Base-by-base conservation (phyloP, 2,329 filamentous ascomycete genomes). In the Neonectria neomacrospora region DNA sequence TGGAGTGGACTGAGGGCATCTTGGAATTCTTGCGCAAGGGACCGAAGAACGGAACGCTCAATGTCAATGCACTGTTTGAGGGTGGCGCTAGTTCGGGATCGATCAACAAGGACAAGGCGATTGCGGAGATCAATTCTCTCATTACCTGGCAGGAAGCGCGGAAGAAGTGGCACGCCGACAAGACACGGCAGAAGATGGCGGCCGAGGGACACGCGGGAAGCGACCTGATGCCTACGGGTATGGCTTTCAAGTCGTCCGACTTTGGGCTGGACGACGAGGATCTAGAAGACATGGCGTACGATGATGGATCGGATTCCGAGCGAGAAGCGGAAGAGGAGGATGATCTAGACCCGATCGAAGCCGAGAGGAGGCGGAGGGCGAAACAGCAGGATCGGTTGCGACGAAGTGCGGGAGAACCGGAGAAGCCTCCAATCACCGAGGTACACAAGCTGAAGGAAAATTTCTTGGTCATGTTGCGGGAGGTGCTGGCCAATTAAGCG, bases 181-280 rank as follows among this genome's bases (percentile, higher is more conserved):
- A 99, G 85, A 99, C 96, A 9, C 85, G 94, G 57, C 96, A 98
- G 81, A 99, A 99, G 85, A 98, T 99, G 96, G 96, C 96, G 0
- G 94, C 93, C 2, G 94, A 95, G 73, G 83, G 83, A 6, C 81
- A 82, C 39, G 76, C 76, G 10, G 82, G 80, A 54, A 78, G 80
- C 18, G 83, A 83, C 26, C 78, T 85, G 60, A 78, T 81, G 55
- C 84, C 85, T 7, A 86, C 85, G 9, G 88, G 82, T 23, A 82
- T 84, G 68, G 81, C 78, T 14, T 96, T 98, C 80, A 89, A 86
- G 73, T 90, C 91, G 22, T 88, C 87, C 52, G 96, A 99, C 79
- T 99, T 99, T 80, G 96, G 96, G 0, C 82, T 99, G 20, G 89
- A 97, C 75, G 88, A 91, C 73, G 90, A 91, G 74, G 96, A 98